Evolutionary conservation across 2,329 filamentous ascomycete genomes (phyloP).

Genomic region (Colletotrichum chrysophilum): DNA sequence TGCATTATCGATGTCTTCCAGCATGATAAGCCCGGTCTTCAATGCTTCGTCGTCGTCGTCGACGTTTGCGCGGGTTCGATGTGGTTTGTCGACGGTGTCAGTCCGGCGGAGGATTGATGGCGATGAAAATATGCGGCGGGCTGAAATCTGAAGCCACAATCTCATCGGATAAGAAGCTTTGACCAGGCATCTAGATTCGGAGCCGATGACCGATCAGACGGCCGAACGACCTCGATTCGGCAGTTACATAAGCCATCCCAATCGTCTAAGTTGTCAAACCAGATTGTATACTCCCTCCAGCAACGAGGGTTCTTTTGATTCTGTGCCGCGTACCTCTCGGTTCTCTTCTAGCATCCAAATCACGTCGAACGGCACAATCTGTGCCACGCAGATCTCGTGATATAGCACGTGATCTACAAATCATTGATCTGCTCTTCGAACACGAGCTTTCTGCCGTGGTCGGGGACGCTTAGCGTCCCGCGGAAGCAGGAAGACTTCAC

Average conservation of each 20-base stretch:
- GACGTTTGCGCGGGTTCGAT: not conserved
- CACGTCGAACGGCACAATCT: not conserved
- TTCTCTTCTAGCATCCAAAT: not conserved
- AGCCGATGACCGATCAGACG: not conserved
- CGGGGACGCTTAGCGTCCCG: slow-evolving; percentile 8
- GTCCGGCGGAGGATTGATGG: not conserved
- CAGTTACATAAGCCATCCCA: not conserved
- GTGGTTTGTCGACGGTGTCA: not conserved
- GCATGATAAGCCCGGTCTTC: not conserved
- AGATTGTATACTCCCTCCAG: not conserved
- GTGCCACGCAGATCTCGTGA: not conserved
- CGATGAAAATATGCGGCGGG: not conserved
- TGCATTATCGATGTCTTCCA: not conserved
- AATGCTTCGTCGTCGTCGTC: not conserved
- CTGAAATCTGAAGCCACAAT: not conserved
- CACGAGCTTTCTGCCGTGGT: not conserved
- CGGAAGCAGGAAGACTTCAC: slow-evolving; percentile 16
- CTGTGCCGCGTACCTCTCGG: not conserved
- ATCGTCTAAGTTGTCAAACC: not conserved
- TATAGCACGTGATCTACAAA: not conserved
- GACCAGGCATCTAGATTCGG: not conserved
- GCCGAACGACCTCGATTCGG: too few relatives aligned
- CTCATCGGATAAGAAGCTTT: slow-evolving; percentile 19
- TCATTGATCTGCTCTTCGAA: not conserved
- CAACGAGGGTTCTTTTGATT: not conserved